phyloP scores from a whole-genome alignment of 129 eudicot species.

The Erigeron canadensis region DNA sequence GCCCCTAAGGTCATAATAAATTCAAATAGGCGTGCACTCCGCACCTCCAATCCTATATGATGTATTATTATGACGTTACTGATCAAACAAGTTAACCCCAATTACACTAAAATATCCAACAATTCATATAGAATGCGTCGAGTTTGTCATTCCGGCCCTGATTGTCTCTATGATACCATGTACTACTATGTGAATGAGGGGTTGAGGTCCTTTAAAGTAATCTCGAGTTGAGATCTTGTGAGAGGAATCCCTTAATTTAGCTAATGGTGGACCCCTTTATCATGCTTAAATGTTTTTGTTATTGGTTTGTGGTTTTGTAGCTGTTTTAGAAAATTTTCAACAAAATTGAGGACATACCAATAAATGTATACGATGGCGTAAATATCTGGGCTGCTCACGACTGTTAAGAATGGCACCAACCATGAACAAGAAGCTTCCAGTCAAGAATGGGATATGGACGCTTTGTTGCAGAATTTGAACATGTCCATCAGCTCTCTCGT shows the following conservation, averaged over 20 bases:
- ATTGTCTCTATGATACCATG: neutral
- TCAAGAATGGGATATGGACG: constrained; percentile 77
- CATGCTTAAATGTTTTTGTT: too few relatives aligned
- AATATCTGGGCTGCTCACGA: constrained; percentile 40
- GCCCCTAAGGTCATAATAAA: too few relatives aligned
- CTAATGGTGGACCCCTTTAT: too few relatives aligned
- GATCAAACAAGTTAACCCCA: too few relatives aligned
- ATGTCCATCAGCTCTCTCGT: constrained; percentile 93
- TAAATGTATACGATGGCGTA: constrained; percentile 50
- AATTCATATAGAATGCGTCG: too few relatives aligned
- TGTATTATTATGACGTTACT: too few relatives aligned
- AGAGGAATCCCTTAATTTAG: too few relatives aligned
- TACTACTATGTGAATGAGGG: neutral
- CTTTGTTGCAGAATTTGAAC: constrained; percentile 79
- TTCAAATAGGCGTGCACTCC: too few relatives aligned
- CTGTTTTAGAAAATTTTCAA: neutral
- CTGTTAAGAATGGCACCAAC: constrained; percentile 59
- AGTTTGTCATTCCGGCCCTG: neutral
- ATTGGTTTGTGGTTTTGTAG: neutral
- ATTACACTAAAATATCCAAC: too few relatives aligned
- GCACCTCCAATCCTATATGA: too few relatives aligned
- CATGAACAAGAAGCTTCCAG: constrained; percentile 69
- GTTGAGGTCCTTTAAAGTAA: too few relatives aligned
- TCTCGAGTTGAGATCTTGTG: too few relatives aligned
- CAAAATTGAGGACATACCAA: constrained; percentile 40